These are phyloP conservation scores for Cercospora sp. DNA, from an alignment of 2,329 filamentous ascomycete genomes.

Conservation along the genomic window DNA sequence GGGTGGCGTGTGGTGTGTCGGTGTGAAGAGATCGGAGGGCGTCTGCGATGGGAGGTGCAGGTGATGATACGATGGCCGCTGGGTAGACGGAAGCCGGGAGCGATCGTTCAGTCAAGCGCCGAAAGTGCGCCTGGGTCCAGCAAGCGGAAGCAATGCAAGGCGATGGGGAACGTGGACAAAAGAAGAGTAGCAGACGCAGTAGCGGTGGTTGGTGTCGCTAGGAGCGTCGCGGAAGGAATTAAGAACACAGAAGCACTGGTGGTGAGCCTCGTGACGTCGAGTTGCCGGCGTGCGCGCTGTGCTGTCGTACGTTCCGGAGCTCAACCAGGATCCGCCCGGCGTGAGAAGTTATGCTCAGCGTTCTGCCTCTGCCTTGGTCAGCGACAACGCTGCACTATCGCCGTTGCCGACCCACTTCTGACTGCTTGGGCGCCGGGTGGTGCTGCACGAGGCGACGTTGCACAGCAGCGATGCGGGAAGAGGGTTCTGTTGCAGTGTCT, in stretches of 20 bases:
- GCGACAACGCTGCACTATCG: not conserved
- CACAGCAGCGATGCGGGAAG: not conserved
- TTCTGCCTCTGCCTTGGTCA: not conserved
- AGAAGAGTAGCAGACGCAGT: slow-evolving; percentile 7
- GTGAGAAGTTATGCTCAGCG: not conserved
- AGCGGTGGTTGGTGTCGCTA: not conserved
- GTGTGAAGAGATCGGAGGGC: not conserved
- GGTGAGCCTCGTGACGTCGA: slow-evolving; percentile 5
- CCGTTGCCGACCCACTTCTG: not conserved
- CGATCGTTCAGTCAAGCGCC: not conserved
- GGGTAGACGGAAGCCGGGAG: not conserved
- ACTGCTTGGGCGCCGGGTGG: not conserved
- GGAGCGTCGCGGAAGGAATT: slow-evolving; percentile 9
- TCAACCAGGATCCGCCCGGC: not conserved
- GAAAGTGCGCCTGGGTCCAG: not conserved
- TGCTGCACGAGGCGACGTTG: not conserved
- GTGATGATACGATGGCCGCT: not conserved
- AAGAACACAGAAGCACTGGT: not conserved
- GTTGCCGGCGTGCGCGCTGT: not conserved
- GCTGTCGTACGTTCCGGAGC: not conserved
- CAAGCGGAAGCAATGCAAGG: slow-evolving; percentile 1
- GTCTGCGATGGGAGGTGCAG: slow-evolving; percentile 19
- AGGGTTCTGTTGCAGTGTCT: not conserved
- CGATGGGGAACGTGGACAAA: not conserved
- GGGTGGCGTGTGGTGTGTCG: not conserved